These are phyloP conservation scores for Papilionanthe hybrid DNA, from an alignment of 116 monocot genomes.

Conservation along the genomic window DNA sequence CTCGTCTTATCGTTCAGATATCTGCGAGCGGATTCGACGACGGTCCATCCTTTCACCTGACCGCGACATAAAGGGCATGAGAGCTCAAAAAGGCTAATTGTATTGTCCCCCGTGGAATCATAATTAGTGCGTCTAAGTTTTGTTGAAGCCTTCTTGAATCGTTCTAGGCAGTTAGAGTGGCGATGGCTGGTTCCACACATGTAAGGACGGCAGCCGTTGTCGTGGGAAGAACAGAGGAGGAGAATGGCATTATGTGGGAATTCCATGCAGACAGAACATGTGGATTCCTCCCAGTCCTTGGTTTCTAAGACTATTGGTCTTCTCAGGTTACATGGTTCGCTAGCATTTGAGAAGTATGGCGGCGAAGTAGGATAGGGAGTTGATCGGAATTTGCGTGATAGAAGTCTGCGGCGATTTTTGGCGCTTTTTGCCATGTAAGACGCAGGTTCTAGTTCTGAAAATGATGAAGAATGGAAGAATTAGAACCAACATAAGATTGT, in stretches of 20 bases:
- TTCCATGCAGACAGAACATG: constrained; percentile 90
- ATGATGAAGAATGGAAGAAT: too few species aligned
- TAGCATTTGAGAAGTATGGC: neutral
- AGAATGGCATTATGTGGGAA: constrained; percentile 88
- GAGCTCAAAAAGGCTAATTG: constrained; percentile 29
- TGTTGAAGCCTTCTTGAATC: constrained; percentile 60
- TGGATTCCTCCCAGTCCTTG: constrained; percentile 75
- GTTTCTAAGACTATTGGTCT: constrained; percentile 28
- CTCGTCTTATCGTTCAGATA: constrained; percentile 73
- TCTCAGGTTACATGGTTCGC: constrained; percentile 8
- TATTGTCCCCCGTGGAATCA: too few species aligned
- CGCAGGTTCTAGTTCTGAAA: too few species aligned
- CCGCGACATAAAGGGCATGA: constrained; percentile 86
- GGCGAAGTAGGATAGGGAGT: constrained; percentile 32
- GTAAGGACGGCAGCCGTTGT: constrained; percentile 91
- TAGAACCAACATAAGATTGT: too few species aligned
- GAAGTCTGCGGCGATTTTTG: constrained; percentile 18
- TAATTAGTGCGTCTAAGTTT: constrained; percentile 13
- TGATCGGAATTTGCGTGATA: constrained; percentile 19
- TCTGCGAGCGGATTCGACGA: constrained; percentile 73
- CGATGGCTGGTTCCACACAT: constrained; percentile 84
- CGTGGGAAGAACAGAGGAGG: constrained; percentile 78
- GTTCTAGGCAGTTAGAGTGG: constrained; percentile 82
- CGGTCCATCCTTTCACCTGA: constrained; percentile 90
- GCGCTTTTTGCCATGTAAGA: constrained; percentile 48